Evolutionary conservation across 108 stramenopile species (phyloP).

Genomic region (Nannochloropsis gaditana): DNA sequence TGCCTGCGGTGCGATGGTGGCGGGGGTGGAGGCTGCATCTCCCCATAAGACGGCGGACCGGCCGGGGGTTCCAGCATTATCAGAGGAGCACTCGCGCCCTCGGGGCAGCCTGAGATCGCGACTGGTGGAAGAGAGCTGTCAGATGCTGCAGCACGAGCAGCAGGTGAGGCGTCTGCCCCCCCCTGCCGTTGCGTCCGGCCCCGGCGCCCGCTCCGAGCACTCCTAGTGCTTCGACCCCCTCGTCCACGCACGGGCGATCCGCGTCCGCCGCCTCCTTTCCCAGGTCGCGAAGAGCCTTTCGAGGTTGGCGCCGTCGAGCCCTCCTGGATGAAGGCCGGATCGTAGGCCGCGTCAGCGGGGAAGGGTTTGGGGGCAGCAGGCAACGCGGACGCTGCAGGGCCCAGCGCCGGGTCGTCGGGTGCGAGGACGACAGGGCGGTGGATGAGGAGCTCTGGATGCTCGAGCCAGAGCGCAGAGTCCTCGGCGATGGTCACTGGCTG

Average conservation of each 20-base stretch:
- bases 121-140: background rate
- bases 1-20: background rate
- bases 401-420: background rate
- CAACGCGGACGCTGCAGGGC: background rate
- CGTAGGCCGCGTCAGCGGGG: background rate
- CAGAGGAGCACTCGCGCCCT: background rate
- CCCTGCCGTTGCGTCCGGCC: background rate
- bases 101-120: background rate
- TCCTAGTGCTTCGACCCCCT: background rate
- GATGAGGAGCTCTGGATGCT: constrained; percentile 4
- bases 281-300: background rate
- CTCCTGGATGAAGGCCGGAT: background rate
- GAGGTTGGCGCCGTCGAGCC: background rate
- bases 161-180: background rate
- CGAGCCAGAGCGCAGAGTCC: background rate
- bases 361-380: background rate
- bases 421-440: constrained; percentile 7
- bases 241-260: background rate
- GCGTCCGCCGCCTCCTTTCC: background rate
- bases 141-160: background rate
- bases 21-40: background rate
- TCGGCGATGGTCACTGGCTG: constrained; percentile 11
- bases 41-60: background rate
- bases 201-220: background rate
- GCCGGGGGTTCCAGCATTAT: background rate